phyloP scores from a whole-genome alignment of 2,329 filamentous ascomycete species.

The Conoideocrella luteorostrata region DNA sequence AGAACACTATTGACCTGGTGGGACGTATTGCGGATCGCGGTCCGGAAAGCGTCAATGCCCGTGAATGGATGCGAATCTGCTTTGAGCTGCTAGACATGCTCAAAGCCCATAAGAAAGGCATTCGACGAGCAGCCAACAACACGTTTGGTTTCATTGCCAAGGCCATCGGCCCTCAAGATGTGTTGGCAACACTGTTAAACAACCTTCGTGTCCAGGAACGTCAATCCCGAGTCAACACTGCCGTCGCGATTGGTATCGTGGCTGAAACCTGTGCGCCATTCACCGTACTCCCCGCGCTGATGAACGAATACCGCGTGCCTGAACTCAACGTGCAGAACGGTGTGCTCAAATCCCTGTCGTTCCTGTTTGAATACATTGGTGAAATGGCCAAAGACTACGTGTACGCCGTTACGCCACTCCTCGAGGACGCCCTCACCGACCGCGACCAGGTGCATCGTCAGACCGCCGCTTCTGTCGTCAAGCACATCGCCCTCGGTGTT shows the following conservation, averaged over 20 bases:
- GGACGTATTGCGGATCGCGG: slow-evolving; percentile 96
- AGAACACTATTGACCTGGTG: slow-evolving; percentile 97
- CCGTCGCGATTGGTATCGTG: slow-evolving; percentile 96
- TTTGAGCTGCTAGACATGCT: slow-evolving; percentile 99
- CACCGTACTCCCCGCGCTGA: slow-evolving; percentile 93
- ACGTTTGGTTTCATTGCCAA: slow-evolving; percentile 99
- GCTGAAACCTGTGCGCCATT: slow-evolving; percentile 98
- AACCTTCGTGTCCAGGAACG: slow-evolving; percentile 96
- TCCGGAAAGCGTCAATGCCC: slow-evolving; percentile 90
- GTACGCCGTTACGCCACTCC: slow-evolving; percentile 90
- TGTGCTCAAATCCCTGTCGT: slow-evolving; percentile 92
- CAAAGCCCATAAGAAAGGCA: slow-evolving; percentile 99
- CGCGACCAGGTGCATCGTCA: slow-evolving; percentile 97
- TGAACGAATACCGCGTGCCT: slow-evolving; percentile 98
- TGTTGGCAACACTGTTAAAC: slow-evolving; percentile 89
- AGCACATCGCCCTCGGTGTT: slow-evolving; percentile 96
- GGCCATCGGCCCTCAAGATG: slow-evolving; percentile 95
- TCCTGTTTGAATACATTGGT: slow-evolving; percentile 98
- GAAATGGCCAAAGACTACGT: slow-evolving; percentile 99
- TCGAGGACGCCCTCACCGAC: slow-evolving; percentile 96
- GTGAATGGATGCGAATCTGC: slow-evolving; percentile 99
- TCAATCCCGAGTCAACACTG: slow-evolving; percentile 96
- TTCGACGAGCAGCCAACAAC: slow-evolving; percentile 96
- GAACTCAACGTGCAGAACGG: slow-evolving; percentile 99
- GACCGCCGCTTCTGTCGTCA: slow-evolving; percentile 92